phyloP scores from a whole-genome alignment of 192 early-diverging fungal species.

The Podila epicladia region DNA sequence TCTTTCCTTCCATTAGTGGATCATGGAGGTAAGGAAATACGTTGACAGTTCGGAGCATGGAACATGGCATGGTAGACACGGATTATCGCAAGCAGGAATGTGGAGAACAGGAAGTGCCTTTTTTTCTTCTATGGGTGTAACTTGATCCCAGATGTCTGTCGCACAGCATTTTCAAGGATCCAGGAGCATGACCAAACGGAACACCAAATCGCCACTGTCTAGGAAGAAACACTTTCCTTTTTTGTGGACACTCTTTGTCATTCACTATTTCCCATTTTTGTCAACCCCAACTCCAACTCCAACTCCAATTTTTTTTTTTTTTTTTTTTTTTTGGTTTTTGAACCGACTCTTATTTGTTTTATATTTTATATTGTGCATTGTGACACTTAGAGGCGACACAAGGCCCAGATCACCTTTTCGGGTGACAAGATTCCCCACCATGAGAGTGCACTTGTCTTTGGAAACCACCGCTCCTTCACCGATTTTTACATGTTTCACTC shows the following conservation, averaged over 20 bases:
- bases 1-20: slow-evolving; percentile 10
- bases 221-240: neutral
- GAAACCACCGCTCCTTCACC: slow-evolving; percentile 64
- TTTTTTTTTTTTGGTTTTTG: slow-evolving; percentile 9
- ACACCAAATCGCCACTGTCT: no score
- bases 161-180: no score
- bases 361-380: no score
- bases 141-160: no score
- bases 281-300: neutral
- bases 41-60: no score
- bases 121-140: no score
- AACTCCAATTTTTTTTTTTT: slow-evolving; percentile 1
- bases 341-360: neutral
- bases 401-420: slow-evolving; percentile 64
- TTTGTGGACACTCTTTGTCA: neutral
- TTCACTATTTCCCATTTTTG: neutral
- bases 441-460: slow-evolving; percentile 64
- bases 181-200: neutral
- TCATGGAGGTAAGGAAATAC: slow-evolving; percentile 42
- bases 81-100: neutral
- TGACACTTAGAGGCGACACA: slow-evolving; percentile 47
- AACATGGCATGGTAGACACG: no score
- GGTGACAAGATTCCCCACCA: slow-evolving; percentile 57
- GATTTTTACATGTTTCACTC: slow-evolving; percentile 69
- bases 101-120: neutral